These are phyloP conservation scores for Coniosporium apollinis DNA, from an alignment of 495 filamentous ascomycete genomes.

Conservation along the genomic window DNA sequence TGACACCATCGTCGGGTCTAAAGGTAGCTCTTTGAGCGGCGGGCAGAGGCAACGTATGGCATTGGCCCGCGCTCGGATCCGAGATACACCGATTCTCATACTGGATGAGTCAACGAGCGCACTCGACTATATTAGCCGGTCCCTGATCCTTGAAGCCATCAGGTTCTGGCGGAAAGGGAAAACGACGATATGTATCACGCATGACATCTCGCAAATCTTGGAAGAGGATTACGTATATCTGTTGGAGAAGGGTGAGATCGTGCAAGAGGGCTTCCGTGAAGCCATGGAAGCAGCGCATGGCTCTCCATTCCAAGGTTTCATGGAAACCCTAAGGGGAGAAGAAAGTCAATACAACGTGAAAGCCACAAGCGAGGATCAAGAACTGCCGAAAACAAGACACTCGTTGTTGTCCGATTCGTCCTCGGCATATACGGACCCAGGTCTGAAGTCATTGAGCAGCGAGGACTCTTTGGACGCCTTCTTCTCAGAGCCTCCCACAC, in stretches of 20 bases:
- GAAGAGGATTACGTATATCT: constrained; percentile 67
- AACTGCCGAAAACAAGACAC: no score
- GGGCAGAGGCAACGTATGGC: constrained; percentile 45
- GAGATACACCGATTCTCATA: constrained; percentile 26
- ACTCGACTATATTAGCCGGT: constrained; percentile 24
- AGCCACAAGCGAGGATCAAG: no score
- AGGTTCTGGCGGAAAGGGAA: constrained; percentile 24
- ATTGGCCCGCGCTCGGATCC: constrained; percentile 23
- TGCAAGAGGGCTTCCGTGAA: constrained; percentile 47
- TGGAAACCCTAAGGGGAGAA: no score
- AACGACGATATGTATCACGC: constrained; percentile 41
- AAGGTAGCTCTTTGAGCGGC: constrained; percentile 60
- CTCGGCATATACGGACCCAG: no score
- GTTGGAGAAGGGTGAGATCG: constrained; percentile 50
- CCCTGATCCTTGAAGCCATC: constrained; percentile 23
- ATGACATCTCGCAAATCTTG: constrained; percentile 69
- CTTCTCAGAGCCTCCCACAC: no score
- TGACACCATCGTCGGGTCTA: constrained; percentile 53
- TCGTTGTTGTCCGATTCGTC: no score
- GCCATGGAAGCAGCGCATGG: constrained; percentile 25
- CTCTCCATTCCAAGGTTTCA: constrained; percentile 18
- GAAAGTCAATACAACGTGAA: no score
- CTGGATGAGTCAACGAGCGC: constrained; percentile 31
- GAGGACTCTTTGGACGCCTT: no score
- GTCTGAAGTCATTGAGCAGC: no score